Evolutionary conservation across 2,329 filamentous ascomycete species (phyloP), one percentile per base, ranked within the genome.

Genomic region (Verticillium longisporum): DNA sequence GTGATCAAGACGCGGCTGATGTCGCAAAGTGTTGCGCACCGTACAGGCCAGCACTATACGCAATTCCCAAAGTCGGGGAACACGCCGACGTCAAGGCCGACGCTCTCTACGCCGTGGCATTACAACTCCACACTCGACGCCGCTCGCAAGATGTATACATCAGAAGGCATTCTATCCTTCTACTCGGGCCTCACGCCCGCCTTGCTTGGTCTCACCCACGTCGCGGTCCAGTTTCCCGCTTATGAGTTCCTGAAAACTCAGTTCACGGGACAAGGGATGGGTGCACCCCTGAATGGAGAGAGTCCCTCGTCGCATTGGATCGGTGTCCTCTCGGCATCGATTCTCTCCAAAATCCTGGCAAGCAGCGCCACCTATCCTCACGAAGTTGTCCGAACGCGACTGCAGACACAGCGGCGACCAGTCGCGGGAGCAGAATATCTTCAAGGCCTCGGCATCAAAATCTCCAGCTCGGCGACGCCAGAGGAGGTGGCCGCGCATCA

Each of bases 1-100:
- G 95, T 99, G 38, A 97, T 99, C 78, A 99, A 99, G 77, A 99
- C 95, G 56, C 85, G 95, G 67, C 84, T 99, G 68, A 98, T 98
- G 95, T 97, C 95, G 41, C 95, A 98, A 78, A 89, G 87, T 83
- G 65, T 81, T 76, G 36, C 80, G 77, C 61, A 64, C n/a, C 56
- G 70, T 71, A 82, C 73, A 71, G 79, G 75, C 71, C 79, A 71
- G 70, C 79, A 74, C 15, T 75, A 78, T 65, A 78, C 76, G 32
- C 64, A 72, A 62, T 78, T 79, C 63, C 79, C 83, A 55, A 80
- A 80, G 66, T 75, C 80, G 13, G 71, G 75, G 60, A 83, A 78
- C 69, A 84, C 82, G 2, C 82, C 83, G 21, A 84, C 83, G 3
- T 77, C 81, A 15, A 77, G 82, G 59, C 81, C 83, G 33, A 77